Percentiles rank a stretch among this genome's conserved stretches.
Conservation (phyloP, 257 asterid species). For the Solanum neorickii region DNA sequence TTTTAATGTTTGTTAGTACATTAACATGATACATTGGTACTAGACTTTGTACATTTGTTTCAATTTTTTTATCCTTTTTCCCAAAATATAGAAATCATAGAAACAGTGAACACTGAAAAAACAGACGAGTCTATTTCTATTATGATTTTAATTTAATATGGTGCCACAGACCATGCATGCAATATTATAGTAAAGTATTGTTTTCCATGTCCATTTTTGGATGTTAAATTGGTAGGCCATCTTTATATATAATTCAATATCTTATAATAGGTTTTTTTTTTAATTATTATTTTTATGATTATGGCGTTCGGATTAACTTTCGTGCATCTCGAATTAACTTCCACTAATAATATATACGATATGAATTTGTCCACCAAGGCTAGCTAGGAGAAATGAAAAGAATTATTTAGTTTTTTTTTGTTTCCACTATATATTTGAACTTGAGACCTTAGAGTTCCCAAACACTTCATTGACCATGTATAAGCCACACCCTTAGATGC, state of each 20-base stretch:
- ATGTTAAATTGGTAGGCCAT: neutral
- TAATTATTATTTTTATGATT: too few species aligned
- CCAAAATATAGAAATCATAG: neutral
- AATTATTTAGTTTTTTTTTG: too few species aligned
- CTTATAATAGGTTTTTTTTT: too few species aligned
- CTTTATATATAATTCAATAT: neutral
- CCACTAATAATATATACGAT: too few species aligned
- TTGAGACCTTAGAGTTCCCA: too few species aligned
- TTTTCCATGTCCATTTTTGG: neutral
- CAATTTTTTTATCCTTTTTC: neutral
- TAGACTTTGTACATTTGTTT: neutral
- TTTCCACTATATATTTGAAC: too few species aligned
- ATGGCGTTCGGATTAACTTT: too few species aligned
- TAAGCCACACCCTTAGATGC: too few species aligned
- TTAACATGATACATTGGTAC: neutral
- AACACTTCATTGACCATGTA: too few species aligned
- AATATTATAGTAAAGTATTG: neutral
- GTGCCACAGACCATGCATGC: neutral
- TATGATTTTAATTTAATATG: neutral
- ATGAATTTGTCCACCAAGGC: too few species aligned
- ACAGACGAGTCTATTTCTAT: neutral
- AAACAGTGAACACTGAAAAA: neutral
- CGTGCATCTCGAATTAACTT: too few species aligned
- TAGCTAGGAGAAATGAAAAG: too few species aligned
- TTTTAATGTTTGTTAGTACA: neutral